Evolutionary conservation across 2,329 filamentous ascomycete genomes (phyloP), one percentile per base, ranked within the genome.

Genomic region (Phoma herbarum): DNA sequence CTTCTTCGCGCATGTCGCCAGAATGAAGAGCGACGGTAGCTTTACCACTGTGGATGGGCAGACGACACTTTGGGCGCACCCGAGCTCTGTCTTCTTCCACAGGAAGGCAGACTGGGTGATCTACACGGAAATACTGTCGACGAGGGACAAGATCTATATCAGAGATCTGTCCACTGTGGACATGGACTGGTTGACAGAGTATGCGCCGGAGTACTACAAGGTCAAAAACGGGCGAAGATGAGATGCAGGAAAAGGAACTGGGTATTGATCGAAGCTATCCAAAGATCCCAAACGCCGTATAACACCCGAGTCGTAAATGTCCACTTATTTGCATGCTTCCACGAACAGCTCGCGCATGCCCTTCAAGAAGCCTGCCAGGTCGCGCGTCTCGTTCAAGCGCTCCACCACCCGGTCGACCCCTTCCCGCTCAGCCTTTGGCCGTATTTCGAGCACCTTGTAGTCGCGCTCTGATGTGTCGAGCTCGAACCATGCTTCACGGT

Each of bases 31-130:
- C 0, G 94, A 98, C 80, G 95, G 95, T 14, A 93, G 87, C 4
- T 97, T 97, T 75, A 87, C 86, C 67, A 94, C 92, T 49, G 88
- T 97, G n/a, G 88, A 89, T 60, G 92, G 92, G 28, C 88, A 87
- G 37, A 90, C 89, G 49, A 85, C 88, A 4, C 81, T 98, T 52
- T 86, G 96, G 80, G 92, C 93, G 22, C 95, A 99, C 78, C 95
- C 95, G 0, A 96, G 88, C 72, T 96, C 91, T 37, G 80, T 98
- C 66, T 92, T 98, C 88, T 98, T 98, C 82, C 96, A 97, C 77
- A 88, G 93, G 56, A 97, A 96, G 80, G 92, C 92, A 11, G 93
- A 97, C 64, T 98, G 94, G 93, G 93, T 98, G 10, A 85, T 99
- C 31, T 99, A 97, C 73, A 90, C 96, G 69, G 94, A 97, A 79